These are phyloP conservation scores for Camelina laxa DNA, from an alignment of 345 rosid species.

Conservation along the genomic window DNA sequence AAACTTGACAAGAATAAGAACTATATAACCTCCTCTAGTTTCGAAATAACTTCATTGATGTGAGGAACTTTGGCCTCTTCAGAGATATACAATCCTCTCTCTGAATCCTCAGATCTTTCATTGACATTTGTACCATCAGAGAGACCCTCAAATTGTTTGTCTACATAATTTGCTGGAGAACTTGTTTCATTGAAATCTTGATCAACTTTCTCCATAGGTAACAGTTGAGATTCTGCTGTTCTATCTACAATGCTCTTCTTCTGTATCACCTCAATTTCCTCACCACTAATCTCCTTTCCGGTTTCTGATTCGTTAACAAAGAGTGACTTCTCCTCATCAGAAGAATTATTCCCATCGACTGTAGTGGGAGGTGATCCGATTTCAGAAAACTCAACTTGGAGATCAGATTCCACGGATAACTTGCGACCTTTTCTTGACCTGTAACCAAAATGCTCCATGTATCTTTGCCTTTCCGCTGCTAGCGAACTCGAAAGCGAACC, in stretches of 20 bases:
- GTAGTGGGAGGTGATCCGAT: conserved; percentile 68
- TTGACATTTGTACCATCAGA: conserved; percentile 17
- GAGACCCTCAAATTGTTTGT: not conserved
- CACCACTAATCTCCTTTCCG: conserved; percentile 53
- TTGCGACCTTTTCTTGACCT: conserved; percentile 48
- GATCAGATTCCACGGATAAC: conserved; percentile 81
- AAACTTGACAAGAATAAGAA: conserved; percentile 20
- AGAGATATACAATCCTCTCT: conserved; percentile 7
- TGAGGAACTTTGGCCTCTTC: conserved; percentile 24
- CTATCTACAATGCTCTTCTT: conserved; percentile 32
- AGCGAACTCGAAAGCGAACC: conserved; percentile 46
- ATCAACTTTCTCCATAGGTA: conserved; percentile 28
- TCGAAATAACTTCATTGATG: conserved; percentile 32
- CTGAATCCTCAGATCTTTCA: conserved; percentile 10
- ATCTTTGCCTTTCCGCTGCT: conserved; percentile 45
- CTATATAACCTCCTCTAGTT: conserved; percentile 48
- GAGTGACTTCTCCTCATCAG: conserved; percentile 55
- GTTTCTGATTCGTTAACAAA: conserved; percentile 53
- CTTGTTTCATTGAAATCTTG: conserved; percentile 24
- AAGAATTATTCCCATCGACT: conserved; percentile 55
- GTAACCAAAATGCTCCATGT: conserved; percentile 48
- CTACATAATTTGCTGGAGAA: conserved; percentile 31
- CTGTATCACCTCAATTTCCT: conserved; percentile 42
- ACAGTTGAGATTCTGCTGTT: conserved; percentile 29
- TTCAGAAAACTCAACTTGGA: conserved; percentile 94